phyloP scores from a whole-genome alignment of 2,329 filamentous ascomycete genomes.

The Aureobasidium sp. region DNA sequence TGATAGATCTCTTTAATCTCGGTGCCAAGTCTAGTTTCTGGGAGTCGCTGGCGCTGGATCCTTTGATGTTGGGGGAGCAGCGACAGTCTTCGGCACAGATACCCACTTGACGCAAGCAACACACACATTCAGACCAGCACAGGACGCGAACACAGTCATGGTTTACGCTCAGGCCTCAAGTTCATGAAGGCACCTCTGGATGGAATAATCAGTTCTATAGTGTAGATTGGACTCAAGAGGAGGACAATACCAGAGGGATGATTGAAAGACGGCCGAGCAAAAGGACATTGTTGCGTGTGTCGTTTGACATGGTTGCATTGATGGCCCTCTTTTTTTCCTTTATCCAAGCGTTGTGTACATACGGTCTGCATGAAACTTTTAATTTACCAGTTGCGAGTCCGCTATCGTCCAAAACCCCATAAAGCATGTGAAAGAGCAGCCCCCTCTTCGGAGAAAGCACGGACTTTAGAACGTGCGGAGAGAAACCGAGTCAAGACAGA shows the following conservation, averaged over 20 bases:
- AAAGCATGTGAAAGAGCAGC: conserved; percentile 9
- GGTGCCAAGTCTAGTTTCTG: conserved; percentile 15
- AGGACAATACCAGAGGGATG: not conserved
- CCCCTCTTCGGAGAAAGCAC: conserved; percentile 1
- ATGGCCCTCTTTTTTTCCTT: not conserved
- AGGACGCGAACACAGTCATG: conserved; percentile 2
- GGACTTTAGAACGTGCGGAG: conserved; percentile 8
- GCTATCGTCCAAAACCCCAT: not conserved
- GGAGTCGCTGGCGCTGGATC: conserved; percentile 17
- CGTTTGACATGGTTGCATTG: conserved; percentile 4
- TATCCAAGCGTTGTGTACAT: conserved; percentile 12
- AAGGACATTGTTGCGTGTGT: not conserved
- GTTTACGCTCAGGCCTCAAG: not conserved
- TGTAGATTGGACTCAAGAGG: not conserved
- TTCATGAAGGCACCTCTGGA: conserved; percentile 4
- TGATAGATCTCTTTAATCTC: conserved; percentile 16
- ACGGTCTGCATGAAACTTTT: conserved; percentile 11
- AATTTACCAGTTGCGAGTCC: not conserved
- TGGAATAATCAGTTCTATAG: not conserved
- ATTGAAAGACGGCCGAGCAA: not conserved
- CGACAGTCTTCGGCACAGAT: conserved; percentile 15
- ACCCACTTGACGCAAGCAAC: conserved; percentile 10
- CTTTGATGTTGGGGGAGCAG: conserved; percentile 13
- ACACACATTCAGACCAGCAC: conserved; percentile 3
- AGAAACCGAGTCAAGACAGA: not conserved